Base-by-base conservation (phyloP, 345 rosid genomes). In the Pistacia vera region DNA sequence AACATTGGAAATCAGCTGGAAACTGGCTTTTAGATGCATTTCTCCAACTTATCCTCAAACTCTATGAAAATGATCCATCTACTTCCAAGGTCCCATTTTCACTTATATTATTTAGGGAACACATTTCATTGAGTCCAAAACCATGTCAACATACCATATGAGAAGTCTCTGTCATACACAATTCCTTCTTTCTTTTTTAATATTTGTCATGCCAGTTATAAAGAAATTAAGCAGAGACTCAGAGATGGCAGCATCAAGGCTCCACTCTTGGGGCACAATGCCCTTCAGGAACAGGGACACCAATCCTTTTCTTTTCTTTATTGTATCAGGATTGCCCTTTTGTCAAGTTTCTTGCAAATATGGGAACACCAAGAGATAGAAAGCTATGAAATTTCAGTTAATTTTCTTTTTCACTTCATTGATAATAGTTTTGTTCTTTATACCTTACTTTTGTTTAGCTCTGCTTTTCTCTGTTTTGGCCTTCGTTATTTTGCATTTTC, bases 41-140 rank as follows among this genome's bases (percentile, higher is more conserved):
- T 16, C 14, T 2, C 14, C 33, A 62, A 46, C 35, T 12, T 18
- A 57, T 55, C 60, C 36, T 18, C 35, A 64, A 66, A 55, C 48
- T n/a, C 49, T 65, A 52, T 12, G 79, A 75, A 11, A 65, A 51
- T 18, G 73, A 80, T 57, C 58, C 57, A 59, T 66, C 77, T 30
- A 3, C 5, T 28, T 8, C n/a, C 1, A 17, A 59, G 79, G 77
- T 60, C 73, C 72, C 77, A 71, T 63, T 58, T 60, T 71, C 55
- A 44, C 63, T 71, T 30, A 75, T 75, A 22, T 65, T 71, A 28
- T 57, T 30, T 18, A 54, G 13, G 46, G 9, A 11, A 44, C 56
- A 28, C 17, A 46, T 16, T 48, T 14, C 63, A 49, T 69, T 35
- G 57, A 58, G 46, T 61, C 13, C 76, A 69, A 58, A 46, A 63